Percentiles rank a stretch among this genome's conserved stretches.
phyloP scores from a whole-genome alignment of 352 stramenopile genomes.

The Globisporangium canariense region DNA sequence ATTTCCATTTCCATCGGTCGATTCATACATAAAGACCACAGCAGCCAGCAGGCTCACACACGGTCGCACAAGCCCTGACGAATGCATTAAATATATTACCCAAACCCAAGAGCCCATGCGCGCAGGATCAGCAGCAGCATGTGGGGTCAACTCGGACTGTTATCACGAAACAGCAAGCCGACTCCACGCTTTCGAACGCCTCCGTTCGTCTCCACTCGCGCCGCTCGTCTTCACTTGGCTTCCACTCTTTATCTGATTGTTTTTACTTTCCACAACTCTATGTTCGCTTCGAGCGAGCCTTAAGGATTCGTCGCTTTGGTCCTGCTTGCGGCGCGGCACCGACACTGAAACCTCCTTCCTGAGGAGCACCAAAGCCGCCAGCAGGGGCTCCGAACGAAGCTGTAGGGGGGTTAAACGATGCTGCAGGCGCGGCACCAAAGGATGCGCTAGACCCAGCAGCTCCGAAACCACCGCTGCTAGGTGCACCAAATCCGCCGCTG shows the following conservation, averaged over 20 bases:
- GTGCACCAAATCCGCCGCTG: not conserved
- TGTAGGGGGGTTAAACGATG: constrained; percentile 31
- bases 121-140: not conserved
- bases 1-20: too few species aligned
- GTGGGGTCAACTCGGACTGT: constrained; percentile 5
- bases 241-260: not conserved
- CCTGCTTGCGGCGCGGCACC: constrained; percentile 44
- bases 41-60: not conserved
- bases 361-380: constrained; percentile 29
- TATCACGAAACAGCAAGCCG: constrained; percentile 11
- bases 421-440: constrained; percentile 22
- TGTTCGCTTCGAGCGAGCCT: constrained; percentile 31
- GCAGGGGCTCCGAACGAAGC: constrained; percentile 10
- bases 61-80: not conserved
- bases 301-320: constrained; percentile 62
- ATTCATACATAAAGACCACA: too few species aligned
- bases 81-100: constrained; percentile 29
- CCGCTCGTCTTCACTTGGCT: constrained; percentile 3
- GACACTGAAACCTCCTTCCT: constrained; percentile 65
- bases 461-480: constrained; percentile 12
- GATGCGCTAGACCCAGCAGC: constrained; percentile 11
- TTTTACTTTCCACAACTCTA: constrained; percentile 15
- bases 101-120: constrained; percentile 7
- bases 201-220: not conserved
- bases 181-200: not conserved